Base-by-base conservation (phyloP, 1,284 basidiomycete species). In the Boletus coffeatus region DNA sequence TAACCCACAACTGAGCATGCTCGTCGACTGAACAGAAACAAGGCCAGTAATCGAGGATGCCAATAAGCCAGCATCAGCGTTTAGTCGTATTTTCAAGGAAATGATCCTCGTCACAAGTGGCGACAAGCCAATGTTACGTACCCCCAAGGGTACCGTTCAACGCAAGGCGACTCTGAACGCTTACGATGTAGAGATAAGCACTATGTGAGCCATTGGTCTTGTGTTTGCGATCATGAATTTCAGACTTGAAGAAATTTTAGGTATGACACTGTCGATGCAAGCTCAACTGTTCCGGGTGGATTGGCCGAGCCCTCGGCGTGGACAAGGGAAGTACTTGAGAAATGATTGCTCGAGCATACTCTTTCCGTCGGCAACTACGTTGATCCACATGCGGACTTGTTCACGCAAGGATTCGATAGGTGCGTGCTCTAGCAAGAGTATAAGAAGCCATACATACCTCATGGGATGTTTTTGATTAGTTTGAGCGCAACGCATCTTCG, bases 401-500 rank as follows among this genome's bases (percentile, higher is more conserved):
- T 57, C 14, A 21, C 36, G 21, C 56, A 57, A 39, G 56, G 56
- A 10, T 57, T 57, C 10, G 43, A 43, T 5, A 43, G 36, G 37
- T 39, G 65, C 74, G 2, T 16, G 18, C 6, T 21, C 55, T 37
- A 21, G 7, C 6, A 21, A n/a, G 3, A 5, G 9, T 2, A 56
- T 14, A 7, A 14, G 1, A 56, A 37, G 18, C 4, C 6, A n/a
- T 21, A n/a, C 25, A 37, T 21, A 9, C 10, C n/a, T 46, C n/a
- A 18, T 18, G 10, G 2, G 6, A 4, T n/a, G 0, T 13, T 37
- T 13, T 10, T 9, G 7, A 8, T 11, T 10, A 75, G 74, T 60
- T 61, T 75, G 48, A 70, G 68, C n/a, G 43, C n/a, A n/a, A 43
- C 43, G 2, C 9, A n/a, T 43, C n/a, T 43, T 10, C 43, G n/a